phyloP scores from a whole-genome alignment of 179 eudicot genomes.

The Beta lomatogona region DNA sequence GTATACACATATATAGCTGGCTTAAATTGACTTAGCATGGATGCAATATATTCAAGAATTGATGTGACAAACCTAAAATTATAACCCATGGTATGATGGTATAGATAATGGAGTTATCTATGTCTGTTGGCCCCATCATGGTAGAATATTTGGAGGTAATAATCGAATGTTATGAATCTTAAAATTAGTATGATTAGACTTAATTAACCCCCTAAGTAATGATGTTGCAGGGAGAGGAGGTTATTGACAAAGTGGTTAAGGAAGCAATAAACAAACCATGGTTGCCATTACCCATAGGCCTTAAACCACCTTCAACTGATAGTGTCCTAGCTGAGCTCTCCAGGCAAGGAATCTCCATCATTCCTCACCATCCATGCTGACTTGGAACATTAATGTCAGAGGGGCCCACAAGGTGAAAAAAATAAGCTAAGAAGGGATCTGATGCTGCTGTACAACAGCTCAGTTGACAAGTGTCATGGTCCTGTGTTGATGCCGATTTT shows the following conservation, averaged over 20 bases:
- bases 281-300: slow-evolving; percentile 80
- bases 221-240: slow-evolving; percentile 65
- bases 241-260: slow-evolving; percentile 67
- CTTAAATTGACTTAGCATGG: background rate
- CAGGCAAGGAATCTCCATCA: slow-evolving; percentile 64
- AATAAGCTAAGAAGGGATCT: background rate
- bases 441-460: background rate
- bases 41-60: background rate
- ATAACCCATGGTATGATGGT: background rate
- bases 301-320: slow-evolving; percentile 80
- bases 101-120: background rate
- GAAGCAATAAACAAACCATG: slow-evolving; percentile 92
- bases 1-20: background rate
- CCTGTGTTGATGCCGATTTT: background rate
- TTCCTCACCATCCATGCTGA: slow-evolving; percentile 34
- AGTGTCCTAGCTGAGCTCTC: slow-evolving; percentile 69
- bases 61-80: background rate
- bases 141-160: background rate
- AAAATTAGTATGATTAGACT: background rate
- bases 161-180: background rate
- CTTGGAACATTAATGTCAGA: background rate
- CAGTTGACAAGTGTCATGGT: slow-evolving; percentile 13
- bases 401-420: background rate
- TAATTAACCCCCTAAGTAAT: background rate
- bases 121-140: background rate